Conservation (phyloP, 2,329 filamentous ascomycete species). For the Botrytis elliptica region DNA sequence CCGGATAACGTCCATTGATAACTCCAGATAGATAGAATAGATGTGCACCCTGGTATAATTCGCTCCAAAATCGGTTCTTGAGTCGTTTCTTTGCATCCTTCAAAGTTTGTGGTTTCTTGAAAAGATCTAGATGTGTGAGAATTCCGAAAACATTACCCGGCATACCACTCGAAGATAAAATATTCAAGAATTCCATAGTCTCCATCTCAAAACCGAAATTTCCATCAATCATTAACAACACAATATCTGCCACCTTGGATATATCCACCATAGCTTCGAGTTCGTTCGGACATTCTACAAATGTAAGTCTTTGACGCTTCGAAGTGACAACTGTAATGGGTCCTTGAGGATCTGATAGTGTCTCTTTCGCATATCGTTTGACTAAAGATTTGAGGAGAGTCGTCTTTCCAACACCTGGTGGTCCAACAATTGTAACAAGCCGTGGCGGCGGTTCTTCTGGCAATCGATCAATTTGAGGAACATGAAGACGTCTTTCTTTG, state of each 20-base stretch:
- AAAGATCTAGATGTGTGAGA: slow-evolving; percentile 91
- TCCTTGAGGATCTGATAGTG: slow-evolving; percentile 81
- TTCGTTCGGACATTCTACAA: slow-evolving; percentile 96
- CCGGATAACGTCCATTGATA: slow-evolving; percentile 93
- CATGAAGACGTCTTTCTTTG: slow-evolving; percentile 94
- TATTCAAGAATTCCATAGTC: slow-evolving; percentile 98
- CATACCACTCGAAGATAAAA: slow-evolving; percentile 93
- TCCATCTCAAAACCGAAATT: slow-evolving; percentile 99
- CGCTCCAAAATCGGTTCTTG: slow-evolving; percentile 95
- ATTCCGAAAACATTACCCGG: slow-evolving; percentile 98
- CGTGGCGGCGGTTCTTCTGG: slow-evolving; percentile 94
- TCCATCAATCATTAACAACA: slow-evolving; percentile 96
- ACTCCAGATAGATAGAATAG: slow-evolving; percentile 96
- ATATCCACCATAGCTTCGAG: slow-evolving; percentile 96
- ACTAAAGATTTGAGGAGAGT: slow-evolving; percentile 94
- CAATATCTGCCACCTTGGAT: slow-evolving; percentile 95
- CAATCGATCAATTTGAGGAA: slow-evolving; percentile 91
- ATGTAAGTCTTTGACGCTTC: slow-evolving; percentile 91
- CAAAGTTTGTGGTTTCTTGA: slow-evolving; percentile 87
- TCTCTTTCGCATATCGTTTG: slow-evolving; percentile 93
- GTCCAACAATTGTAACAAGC: slow-evolving; percentile 90
- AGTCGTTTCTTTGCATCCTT: slow-evolving; percentile 94
- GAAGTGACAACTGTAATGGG: slow-evolving; percentile 96
- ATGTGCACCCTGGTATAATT: slow-evolving; percentile 94
- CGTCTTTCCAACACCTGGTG: slow-evolving; percentile 92